Conservation (phyloP, 2,329 filamentous ascomycete genomes). For the Emmonsiellopsis sp. region DNA sequence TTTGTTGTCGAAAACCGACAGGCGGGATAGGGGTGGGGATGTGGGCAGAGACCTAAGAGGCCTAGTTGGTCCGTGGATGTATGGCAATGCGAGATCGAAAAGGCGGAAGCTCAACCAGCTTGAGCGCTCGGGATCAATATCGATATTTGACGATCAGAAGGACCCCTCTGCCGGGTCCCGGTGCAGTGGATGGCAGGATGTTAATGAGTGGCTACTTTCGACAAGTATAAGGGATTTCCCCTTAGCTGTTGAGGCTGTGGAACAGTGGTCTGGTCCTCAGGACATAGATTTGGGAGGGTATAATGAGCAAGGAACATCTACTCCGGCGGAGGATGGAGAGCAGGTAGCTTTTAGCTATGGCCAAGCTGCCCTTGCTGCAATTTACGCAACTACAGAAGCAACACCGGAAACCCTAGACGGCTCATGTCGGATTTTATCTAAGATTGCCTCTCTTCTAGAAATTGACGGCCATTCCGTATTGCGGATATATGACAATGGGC, state of each 20-base stretch:
- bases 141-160: conserved; percentile 10
- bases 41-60: conserved; percentile 48
- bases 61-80: conserved; percentile 56
- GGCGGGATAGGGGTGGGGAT: conserved; percentile 27
- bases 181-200: conserved; percentile 44
- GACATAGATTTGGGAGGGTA: conserved; percentile 52
- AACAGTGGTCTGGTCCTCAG: conserved; percentile 51
- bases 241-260: conserved; percentile 42
- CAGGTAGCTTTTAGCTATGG: conserved; percentile 38
- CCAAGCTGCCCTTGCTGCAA: conserved; percentile 50
- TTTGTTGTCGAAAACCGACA: conserved; percentile 39
- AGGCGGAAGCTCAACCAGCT: conserved; percentile 39
- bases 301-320: conserved; percentile 30
- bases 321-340: conserved; percentile 33
- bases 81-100: conserved; percentile 47
- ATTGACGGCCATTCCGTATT: conserved; percentile 38
- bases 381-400: conserved; percentile 45
- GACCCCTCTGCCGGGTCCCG: conserved; percentile 7
- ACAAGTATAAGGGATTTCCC: conserved; percentile 43
- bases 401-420: conserved; percentile 38
- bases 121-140: conserved; percentile 20
- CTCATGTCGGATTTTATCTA: conserved; percentile 41
- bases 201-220: conserved; percentile 52
- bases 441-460: conserved; percentile 43
- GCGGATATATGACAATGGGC: conserved; percentile 12